Conservation (phyloP, 495 filamentous ascomycete genomes). For the Podospora sp. region DNA sequence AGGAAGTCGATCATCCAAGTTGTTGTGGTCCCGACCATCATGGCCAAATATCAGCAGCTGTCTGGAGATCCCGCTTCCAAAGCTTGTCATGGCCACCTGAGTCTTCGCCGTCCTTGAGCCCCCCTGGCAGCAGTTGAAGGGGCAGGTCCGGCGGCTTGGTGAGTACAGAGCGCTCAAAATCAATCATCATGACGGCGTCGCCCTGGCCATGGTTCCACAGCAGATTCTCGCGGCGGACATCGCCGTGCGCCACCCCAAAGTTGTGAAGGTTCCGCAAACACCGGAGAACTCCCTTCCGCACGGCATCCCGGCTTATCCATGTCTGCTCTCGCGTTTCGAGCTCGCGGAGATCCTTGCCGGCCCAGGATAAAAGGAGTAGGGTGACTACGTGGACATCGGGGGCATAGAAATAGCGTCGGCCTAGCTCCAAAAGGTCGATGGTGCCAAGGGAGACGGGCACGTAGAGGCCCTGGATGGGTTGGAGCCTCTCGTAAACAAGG, state of each 20-base stretch:
- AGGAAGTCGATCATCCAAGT: too few relatives aligned
- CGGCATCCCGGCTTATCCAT: too few relatives aligned
- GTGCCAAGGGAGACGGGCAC: slow-evolving; percentile 49
- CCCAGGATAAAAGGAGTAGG: slow-evolving; percentile 53
- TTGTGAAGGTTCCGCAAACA: slow-evolving; percentile 28
- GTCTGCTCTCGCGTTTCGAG: too few relatives aligned
- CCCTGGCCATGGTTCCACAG: slow-evolving; percentile 23
- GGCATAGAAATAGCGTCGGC: slow-evolving; percentile 40
- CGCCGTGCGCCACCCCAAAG: slow-evolving; percentile 26
- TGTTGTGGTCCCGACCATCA: too few relatives aligned
- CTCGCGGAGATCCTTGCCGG: background rate
- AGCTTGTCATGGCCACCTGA: too few relatives aligned
- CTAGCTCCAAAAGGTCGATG: slow-evolving; percentile 39
- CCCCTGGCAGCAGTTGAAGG: too few relatives aligned
- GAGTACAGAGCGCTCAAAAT: slow-evolving; percentile 30
- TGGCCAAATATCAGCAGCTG: too few relatives aligned
- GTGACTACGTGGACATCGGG: slow-evolving; percentile 45
- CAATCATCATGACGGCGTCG: slow-evolving; percentile 27
- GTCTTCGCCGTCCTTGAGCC: too few relatives aligned
- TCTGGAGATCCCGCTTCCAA: too few relatives aligned
- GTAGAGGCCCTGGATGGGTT: slow-evolving; percentile 38
- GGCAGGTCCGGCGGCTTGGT: too few relatives aligned
- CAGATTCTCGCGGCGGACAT: slow-evolving; percentile 26
- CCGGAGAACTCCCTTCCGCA: slow-evolving; percentile 14
- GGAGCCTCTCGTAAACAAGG: slow-evolving; percentile 42